A percentile compares a stretch with the other conserved stretches of the same genome.
Evolutionary conservation across 2,329 filamentous ascomycete species (phyloP).

Genomic region (Aspergillus viridinutans): DNA sequence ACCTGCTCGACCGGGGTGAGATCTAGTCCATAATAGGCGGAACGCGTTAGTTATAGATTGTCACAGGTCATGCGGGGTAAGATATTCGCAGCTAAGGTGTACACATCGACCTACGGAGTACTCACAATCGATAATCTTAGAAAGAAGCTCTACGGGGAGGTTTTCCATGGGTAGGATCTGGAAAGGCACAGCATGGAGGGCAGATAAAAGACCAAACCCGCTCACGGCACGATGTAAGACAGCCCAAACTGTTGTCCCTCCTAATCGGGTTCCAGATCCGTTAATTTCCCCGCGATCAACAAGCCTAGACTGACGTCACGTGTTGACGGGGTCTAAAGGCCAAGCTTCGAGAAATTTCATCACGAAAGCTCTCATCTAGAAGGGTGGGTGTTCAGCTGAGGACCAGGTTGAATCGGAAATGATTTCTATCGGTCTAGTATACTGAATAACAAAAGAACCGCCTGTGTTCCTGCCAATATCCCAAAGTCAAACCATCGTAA

Average conservation of each 20-base stretch:
- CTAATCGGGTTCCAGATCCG: constrained; percentile 2
- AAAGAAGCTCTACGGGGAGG: constrained; percentile 61
- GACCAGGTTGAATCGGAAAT: neutral
- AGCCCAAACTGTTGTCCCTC: neutral
- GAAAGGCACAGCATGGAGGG: constrained; percentile 24
- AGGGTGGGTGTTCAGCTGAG: neutral
- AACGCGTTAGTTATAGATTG: constrained; percentile 10
- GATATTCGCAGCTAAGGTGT: neutral
- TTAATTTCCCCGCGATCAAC: constrained; percentile 12
- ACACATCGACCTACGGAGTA: constrained; percentile 5
- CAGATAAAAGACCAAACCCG: constrained; percentile 3
- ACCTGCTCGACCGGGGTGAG: constrained; percentile 63
- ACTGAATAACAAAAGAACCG: neutral
- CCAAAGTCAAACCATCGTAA: constrained; percentile 8
- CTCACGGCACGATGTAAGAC: neutral
- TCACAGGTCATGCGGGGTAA: constrained; percentile 16
- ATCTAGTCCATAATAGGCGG: constrained; percentile 39
- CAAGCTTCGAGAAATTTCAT: neutral
- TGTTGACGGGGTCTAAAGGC: neutral
- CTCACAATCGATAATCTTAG: constrained; percentile 62
- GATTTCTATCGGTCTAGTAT: neutral
- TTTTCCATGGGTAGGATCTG: constrained; percentile 43
- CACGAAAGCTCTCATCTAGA: neutral
- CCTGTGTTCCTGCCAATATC: neutral
- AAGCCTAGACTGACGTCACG: constrained; percentile 13